Percentiles rank a stretch among this genome's conserved stretches.
These are phyloP conservation scores for Ogataea degrootiae DNA, from an alignment of 805 yeast species.

Conservation along the genomic window DNA sequence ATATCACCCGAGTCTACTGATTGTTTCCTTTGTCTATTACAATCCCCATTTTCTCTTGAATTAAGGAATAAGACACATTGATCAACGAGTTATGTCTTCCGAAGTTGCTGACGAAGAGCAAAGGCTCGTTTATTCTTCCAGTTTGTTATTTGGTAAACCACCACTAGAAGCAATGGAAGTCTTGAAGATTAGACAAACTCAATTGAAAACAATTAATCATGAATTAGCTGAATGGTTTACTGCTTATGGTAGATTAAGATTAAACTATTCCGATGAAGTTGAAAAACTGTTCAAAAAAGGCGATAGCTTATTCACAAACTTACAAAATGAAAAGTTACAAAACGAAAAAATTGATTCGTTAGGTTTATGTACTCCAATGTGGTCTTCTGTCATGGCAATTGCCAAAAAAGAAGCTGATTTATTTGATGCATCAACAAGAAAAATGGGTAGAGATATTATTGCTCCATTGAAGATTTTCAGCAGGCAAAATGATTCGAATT, in stretches of 20 bases:
- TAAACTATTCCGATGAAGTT: slow-evolving; percentile 44
- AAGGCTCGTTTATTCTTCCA: slow-evolving; percentile 29
- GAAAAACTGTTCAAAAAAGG: slow-evolving; percentile 34
- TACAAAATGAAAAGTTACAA: slow-evolving; percentile 37
- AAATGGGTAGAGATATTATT: slow-evolving; percentile 52
- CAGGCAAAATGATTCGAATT: slow-evolving; percentile 44
- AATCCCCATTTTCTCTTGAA: too few species aligned
- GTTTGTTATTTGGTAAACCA: slow-evolving; percentile 33
- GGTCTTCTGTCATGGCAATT: slow-evolving; percentile 39
- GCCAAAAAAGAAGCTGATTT: slow-evolving; percentile 41
- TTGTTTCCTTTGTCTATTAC: too few species aligned
- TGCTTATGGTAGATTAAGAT: slow-evolving; percentile 45
- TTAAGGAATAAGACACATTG: too few species aligned
- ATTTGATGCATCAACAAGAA: slow-evolving; percentile 42
- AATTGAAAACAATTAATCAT: slow-evolving; percentile 51
- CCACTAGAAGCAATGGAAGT: slow-evolving; percentile 60
- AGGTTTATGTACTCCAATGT: slow-evolving; percentile 40
- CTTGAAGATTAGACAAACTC: slow-evolving; percentile 50
- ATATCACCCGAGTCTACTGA: too few species aligned
- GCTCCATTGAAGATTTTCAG: slow-evolving; percentile 50
- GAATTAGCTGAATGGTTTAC: slow-evolving; percentile 60
- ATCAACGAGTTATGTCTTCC: neutral
- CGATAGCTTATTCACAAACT: slow-evolving; percentile 32
- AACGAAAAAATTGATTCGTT: slow-evolving; percentile 44
- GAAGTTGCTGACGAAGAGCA: slow-evolving; percentile 20